phyloP scores from a whole-genome alignment of 768 basidiomycete species.

The Serendipita sp. region DNA sequence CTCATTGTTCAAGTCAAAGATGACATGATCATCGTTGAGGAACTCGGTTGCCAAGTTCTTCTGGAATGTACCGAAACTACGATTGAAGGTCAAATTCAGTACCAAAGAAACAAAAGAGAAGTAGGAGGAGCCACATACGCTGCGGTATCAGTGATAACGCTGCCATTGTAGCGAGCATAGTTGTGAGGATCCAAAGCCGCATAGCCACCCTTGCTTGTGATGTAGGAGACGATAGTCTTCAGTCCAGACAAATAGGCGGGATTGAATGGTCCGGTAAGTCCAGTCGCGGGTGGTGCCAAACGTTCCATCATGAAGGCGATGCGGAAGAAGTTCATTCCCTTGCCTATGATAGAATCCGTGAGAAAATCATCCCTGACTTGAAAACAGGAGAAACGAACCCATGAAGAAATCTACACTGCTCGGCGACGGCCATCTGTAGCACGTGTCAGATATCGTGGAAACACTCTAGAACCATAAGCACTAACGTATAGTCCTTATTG shows the following conservation, averaged over 20 bases:
- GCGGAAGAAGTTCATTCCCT: constrained; percentile 49
- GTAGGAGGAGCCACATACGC: constrained; percentile 17
- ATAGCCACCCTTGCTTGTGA: constrained; percentile 42
- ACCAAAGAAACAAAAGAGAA: neutral
- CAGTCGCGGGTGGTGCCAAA: constrained; percentile 27
- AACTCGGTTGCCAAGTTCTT: constrained; percentile 38
- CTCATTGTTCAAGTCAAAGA: constrained; percentile 51
- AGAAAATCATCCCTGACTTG: neutral
- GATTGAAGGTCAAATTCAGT: constrained; percentile 34
- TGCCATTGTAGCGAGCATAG: constrained; percentile 42
- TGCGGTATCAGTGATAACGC: constrained; percentile 31
- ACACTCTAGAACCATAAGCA: constrained; percentile 24
- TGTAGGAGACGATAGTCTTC: constrained; percentile 38
- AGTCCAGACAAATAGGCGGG: constrained; percentile 35
- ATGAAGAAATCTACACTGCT: constrained; percentile 23
- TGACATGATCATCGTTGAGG: constrained; percentile 30
- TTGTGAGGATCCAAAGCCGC: constrained; percentile 41
- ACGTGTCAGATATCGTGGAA: neutral
- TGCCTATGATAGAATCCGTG: constrained; percentile 26
- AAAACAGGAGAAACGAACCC: neutral
- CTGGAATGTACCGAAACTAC: constrained; percentile 47
- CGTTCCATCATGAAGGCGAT: constrained; percentile 45
- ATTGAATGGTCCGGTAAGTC: constrained; percentile 38
- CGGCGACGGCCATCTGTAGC: constrained; percentile 24
- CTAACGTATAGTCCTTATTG: constrained; percentile 18